Base-by-base conservation (phyloP, 2,329 filamentous ascomycete genomes). In the Leptographium procerum region DNA sequence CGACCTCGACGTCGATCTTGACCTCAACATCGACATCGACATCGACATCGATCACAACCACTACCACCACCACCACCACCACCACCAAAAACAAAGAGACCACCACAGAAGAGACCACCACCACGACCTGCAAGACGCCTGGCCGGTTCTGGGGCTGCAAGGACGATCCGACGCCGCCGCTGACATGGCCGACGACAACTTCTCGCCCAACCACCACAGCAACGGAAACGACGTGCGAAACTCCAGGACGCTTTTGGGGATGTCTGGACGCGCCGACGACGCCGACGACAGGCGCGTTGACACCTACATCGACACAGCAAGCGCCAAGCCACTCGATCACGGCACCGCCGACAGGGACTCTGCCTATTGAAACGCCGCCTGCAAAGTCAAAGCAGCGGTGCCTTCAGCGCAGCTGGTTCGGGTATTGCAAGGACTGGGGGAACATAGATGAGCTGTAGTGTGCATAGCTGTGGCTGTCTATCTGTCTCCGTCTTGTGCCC, bases 1-100 rank as follows among this genome's bases (percentile, higher is more conserved):
- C 75, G 1, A 73, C 70, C 61, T 71, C 71, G 10, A 79, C 77
- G 0, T 73, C 71, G 1, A 71, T 69, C 33, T 72, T 70, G 2
- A 71, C 69, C 33, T 76, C 58, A 71, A 66, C 48, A 62, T 76
- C 71, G 40, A 74, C 72, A 5, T 78, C 72, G 0, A 24, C 45
- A 6, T 10, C 26, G 4, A 52, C 50, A 6, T 31, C 74, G 2
- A 65, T 24, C 1, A 55, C 47, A 2, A 52, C 29, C 19, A 56
- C 57, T 2, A 48, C 47, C 10, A 29, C 55, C 2, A 28, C 28
- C 22, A 31, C 56, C n/a, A 36, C 58, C 3, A 54, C 33, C 8
- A 59, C 66, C 7, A 66, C 66, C 53, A 64, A 64, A 14, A 57
- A 64, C 59, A 43, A 59, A 19, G 61, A 58, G 61, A 58, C 14